A percentile compares a stretch with the other conserved stretches of the same genome.
Conservation (phyloP, 306 rosid species). For the Comarum palustre region DNA sequence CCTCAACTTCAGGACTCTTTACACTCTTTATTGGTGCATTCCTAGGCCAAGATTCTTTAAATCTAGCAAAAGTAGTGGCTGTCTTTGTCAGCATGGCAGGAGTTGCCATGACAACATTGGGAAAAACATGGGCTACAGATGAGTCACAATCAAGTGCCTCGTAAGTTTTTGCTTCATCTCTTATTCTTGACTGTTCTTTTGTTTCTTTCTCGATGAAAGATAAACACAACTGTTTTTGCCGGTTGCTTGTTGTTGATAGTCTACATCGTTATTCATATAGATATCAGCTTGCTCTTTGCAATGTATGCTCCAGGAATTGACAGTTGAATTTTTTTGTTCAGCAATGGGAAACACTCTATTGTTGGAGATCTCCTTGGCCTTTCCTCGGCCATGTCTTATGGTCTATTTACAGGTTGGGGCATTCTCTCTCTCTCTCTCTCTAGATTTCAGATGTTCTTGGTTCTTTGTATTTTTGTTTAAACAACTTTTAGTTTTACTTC, state of each 20-base stretch:
- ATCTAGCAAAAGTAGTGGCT: slow-evolving; percentile 74
- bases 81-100: slow-evolving; percentile 96
- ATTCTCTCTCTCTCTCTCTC: slow-evolving; percentile 16
- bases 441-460: slow-evolving; percentile 3
- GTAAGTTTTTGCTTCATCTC: slow-evolving; percentile 47
- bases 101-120: slow-evolving; percentile 88
- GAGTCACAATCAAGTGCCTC: slow-evolving; percentile 41
- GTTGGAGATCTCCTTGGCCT: slow-evolving; percentile 92
- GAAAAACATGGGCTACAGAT: slow-evolving; percentile 95
- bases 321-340: slow-evolving; percentile 52
- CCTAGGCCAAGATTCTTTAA: slow-evolving; percentile 85
- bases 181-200: slow-evolving; percentile 4
- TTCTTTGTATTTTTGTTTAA: not conserved
- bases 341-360: slow-evolving; percentile 70
- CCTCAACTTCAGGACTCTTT: slow-evolving; percentile 97
- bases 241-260: not conserved
- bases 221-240: not conserved
- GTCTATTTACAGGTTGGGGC: slow-evolving; percentile 75
- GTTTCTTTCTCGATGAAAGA: slow-evolving; percentile 11
- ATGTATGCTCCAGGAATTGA: slow-evolving; percentile 39
- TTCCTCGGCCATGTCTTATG: slow-evolving; percentile 87
- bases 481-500: slow-evolving; percentile 1
- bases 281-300: slow-evolving; percentile 35
- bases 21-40: slow-evolving; percentile 85
- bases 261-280: no score